Percentiles rank a stretch among this genome's conserved stretches.
Evolutionary conservation across 2,329 filamentous ascomycete species (phyloP).

Genomic region (Elsinoe fawcettii): DNA sequence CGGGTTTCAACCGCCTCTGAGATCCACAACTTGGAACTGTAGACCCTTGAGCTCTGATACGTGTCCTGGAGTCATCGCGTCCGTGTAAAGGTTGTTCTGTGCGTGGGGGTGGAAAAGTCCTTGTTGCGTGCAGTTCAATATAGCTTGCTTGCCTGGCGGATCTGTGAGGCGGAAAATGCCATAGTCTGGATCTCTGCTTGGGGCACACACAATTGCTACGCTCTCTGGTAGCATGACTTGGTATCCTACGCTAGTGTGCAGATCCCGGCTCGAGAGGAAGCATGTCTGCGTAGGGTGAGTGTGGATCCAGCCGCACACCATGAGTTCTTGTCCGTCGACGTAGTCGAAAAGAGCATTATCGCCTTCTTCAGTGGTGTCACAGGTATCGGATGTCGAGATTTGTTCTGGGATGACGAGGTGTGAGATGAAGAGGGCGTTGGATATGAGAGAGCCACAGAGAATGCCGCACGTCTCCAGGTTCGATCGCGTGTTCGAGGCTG

Average conservation of each 20-base stretch:
- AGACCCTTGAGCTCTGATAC: conserved; percentile 51
- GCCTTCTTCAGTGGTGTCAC: conserved; percentile 83
- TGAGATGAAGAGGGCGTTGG: conserved; percentile 87
- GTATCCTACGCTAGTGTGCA: conserved; percentile 90
- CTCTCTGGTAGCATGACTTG: conserved; percentile 96
- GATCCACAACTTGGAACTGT: conserved; percentile 58
- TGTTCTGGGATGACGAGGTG: conserved; percentile 87
- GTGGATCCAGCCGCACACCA: conserved; percentile 94
- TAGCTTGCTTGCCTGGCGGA: conserved; percentile 79
- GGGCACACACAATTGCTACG: conserved; percentile 93
- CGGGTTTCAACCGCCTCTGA: conserved; percentile 33
- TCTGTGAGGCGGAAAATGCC: conserved; percentile 91
- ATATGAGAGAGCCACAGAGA: conserved; percentile 80
- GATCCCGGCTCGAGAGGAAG: conserved; percentile 90
- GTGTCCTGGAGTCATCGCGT: conserved; percentile 54
- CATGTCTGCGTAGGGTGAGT: conserved; percentile 95
- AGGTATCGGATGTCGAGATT: conserved; percentile 82
- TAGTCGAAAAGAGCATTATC: conserved; percentile 69
- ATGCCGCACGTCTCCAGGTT: conserved; percentile 95
- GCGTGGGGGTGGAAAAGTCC: conserved; percentile 77
- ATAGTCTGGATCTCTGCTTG: conserved; percentile 70
- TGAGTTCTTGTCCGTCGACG: conserved; percentile 72
- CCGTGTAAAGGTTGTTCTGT: conserved; percentile 67
- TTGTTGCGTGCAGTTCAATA: conserved; percentile 67
- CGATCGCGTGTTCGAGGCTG: conserved; percentile 64